Evolutionary conservation across 176 grass and related monocot species (phyloP), one percentile per base, ranked within the genome.

Genomic region (Oryza longistaminata): DNA sequence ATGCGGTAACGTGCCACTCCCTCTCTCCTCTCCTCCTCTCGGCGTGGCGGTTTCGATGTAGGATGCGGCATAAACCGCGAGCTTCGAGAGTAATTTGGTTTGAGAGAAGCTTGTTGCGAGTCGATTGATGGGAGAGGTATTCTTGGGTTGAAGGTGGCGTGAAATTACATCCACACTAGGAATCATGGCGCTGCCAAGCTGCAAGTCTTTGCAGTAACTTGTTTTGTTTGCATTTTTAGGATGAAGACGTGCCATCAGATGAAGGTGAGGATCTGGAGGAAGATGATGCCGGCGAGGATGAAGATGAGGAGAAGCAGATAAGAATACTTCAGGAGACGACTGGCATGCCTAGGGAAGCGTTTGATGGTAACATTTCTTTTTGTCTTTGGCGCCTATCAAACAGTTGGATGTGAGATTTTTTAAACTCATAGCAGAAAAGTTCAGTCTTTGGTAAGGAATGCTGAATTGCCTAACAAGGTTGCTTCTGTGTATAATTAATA

Each of bases 241-340:
- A 99, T 27, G 96, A 94, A 77, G 82, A 96, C 49, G 90, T 99
- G 64, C 81, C 89, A 40, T 99, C 96, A 21, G 96, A 99, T 52
- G 92, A 97, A 89, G 95, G 88, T 5, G 92, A 92, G 8, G 90
- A 94, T 69, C 88, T 90, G 71, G 92, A 87, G 1, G 82, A 88
- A 24, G 91, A 87, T 68, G 89, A 79, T 9, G 76, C 77, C 17
- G 85, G 65, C 11, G 90, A 83, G 6, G 87, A 77, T 9, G 87
- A 84, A 1, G 76, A 90, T n/a, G 80, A 83, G 33, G 91, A 95
- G 45, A 99, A 71, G 79, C 93, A 99, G 83, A 70, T 91, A 15
- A 86, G 93, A 76, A 96, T 96, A 92, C 91, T 95, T 16, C 76
- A 93, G 70, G 93, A 87, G 66, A 94, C 91, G 65, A 99, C 96